Evolutionary conservation across 208 protist genomes (phyloP), one percentile per base, ranked within the genome.

Genomic region (Trypanosoma brucei): DNA sequence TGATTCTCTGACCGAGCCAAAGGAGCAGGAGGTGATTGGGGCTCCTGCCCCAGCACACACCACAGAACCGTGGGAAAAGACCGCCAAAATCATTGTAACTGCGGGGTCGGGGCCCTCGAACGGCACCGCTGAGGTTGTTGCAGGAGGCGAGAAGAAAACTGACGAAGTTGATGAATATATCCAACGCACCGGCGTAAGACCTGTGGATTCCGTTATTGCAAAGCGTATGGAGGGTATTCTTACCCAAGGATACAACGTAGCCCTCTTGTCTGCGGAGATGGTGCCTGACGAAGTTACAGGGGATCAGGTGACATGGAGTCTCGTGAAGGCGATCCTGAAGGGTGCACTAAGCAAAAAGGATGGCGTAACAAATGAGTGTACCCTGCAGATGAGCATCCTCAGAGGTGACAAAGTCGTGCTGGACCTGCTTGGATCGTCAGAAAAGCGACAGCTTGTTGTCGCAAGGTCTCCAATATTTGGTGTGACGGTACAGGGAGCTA

Each of bases 81-180:
- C 37, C 36, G 1, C 2, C 14, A 64, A 54, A 54, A 31, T 70
- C 9, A 62, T 77, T 22, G 62, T 90, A 7, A 55, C 54, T 11
- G 71, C 74, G n/a, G 73, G 74, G n/a, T 52, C 36, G 8, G 31
- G 42, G 37, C 67, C 62, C 48, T 52, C 54, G 42, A 66, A 58
- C 40, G 77, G 79, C 49, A 63, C 59, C 3, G 66, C 83, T 46
- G 71, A 84, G 55, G 52, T 90, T 31, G 54, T 58, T 3, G 72
- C 80, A 30, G 38, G 57, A 7, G 75, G 75, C 1, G 59, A 61
- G 55, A 77, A 55, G 52, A 86, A 83, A 64, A 70, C 62, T 13
- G 84, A 70, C 50, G 70, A 72, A 33, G 80, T 84, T 42, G 73
- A 90, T 55, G 83, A 90, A 70, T 79, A 74, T 68, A 72, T 82